Base-by-base conservation (phyloP, 2,329 filamentous ascomycete genomes). In the Elsinoe ampelina region DNA sequence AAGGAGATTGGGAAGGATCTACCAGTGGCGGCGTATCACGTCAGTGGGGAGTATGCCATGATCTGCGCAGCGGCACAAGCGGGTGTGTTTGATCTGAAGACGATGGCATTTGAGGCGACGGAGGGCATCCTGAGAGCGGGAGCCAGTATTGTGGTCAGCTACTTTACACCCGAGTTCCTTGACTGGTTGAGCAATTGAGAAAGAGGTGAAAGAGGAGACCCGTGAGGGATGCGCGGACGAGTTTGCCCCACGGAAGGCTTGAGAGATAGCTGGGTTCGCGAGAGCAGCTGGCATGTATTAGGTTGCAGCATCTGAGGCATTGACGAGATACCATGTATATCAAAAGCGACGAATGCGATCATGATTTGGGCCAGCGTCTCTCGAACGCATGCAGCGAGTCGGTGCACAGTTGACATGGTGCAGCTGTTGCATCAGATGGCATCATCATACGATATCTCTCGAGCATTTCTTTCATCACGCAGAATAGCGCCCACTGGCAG, bases 1-100 rank as follows among this genome's bases (percentile, higher is more conserved):
- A 97, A 95, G 77, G 90, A 96, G 55, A 80, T 97, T 55, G 92
- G 89, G 58, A 86, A 85, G 68, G 90, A 97, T 70, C 79, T 97
- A 71, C 93, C 93, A 1, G 80, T 98, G 35, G 92, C 93, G 1
- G 92, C 93, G 19, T 98, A 98, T 71, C 93, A 98, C 71, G 93
- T 98, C 58, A 93, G 87, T 66, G 93, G 93, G 63, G 93, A 98
- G 75, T 98, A 86, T 68, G 91, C 93, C 62, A 97, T 97, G 93
- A 93, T 98, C 54, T 89, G 96, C 67, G 93, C 93, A 0, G 93
- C 82, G 17, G 93, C 93, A 50, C 95, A 95, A 71, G 92, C 93
- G 1, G 93, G 93, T 3, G 93, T 98, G 2, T 98, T 97, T 68
- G 92, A 96, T 69, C 76, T 97, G 67, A 93, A 92, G 75, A 77